Base-by-base conservation (phyloP, 2,329 filamentous ascomycete species). In the Chaetomiaceae sp. region DNA sequence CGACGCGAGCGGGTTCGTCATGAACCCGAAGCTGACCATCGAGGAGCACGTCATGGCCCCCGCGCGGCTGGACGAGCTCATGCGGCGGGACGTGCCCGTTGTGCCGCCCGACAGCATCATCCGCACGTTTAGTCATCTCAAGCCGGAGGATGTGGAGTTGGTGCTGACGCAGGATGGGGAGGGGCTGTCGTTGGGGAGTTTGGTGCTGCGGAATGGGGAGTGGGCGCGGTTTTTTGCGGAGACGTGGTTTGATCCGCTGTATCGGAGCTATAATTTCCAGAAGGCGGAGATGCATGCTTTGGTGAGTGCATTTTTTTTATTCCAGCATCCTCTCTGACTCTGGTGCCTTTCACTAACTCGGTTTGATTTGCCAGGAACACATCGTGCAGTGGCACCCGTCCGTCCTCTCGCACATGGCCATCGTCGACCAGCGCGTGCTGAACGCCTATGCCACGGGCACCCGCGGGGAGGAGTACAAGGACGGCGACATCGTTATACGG, bases 31-130 rank as follows among this genome's bases (percentile, higher is more conserved):
- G 30, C 70, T 86, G 47, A 78, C 81, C 13, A 71, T 97, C 30
- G 82, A 89, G 58, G 75, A 81, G 2, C 80, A 89, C 60, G 70
- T 99, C 34, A 81, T 95, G 67, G 73, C 81, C 10, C 71, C 82
- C 10, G 72, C 73, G 46, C 80, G 75, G 50, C 76, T 99, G 42
- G 86, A 95, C 63, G 75, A 74, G 19, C 67, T 87, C 50, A 96
- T 97, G 89, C 81, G 93, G 60, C 86, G 83, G 66, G 87, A 96
- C 67, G 78, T 84, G 48, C 82, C 93, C 5, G 83, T 99, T 44
- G 92, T 97, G 8, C 93, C 92, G 2, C 93, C 95, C 0, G 89
- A 96, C 70, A 95, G 89, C 70, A 91, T 99, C 61, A 97, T 99
- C 72, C 92, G 88, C 74, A 97, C 95, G 0, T 96, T 95, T 65